A percentile compares a stretch with the other conserved stretches of the same genome.
These are phyloP conservation scores for Salpingoeca rosetta DNA, from an alignment of 78 protist genomes.

Conservation along the genomic window DNA sequence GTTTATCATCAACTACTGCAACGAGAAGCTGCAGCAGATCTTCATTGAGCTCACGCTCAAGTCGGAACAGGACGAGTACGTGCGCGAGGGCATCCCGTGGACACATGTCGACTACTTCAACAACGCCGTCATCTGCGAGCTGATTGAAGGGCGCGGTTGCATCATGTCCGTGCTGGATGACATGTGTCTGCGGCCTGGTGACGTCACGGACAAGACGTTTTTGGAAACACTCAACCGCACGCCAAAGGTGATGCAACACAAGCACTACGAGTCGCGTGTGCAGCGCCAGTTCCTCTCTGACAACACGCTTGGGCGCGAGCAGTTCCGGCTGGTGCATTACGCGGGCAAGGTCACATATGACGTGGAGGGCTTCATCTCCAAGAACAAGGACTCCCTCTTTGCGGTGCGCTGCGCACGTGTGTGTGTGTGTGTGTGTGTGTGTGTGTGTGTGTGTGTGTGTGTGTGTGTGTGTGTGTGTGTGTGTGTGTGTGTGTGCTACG, in stretches of 20 bases:
- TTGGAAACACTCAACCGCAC: constrained; percentile 43
- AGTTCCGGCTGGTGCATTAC: constrained; percentile 54
- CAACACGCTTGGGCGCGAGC: background rate
- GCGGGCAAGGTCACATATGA: constrained; percentile 84
- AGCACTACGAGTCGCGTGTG: constrained; percentile 40
- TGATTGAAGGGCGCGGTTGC: constrained; percentile 84
- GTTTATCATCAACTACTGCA: constrained; percentile 77
- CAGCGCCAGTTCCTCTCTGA: background rate
- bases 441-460: constrained; percentile 13
- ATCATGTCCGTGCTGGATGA: constrained; percentile 77
- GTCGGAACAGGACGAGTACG: constrained; percentile 79
- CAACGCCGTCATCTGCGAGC: constrained; percentile 79
- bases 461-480: background rate
- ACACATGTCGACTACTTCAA: constrained; percentile 69
- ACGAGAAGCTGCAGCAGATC: constrained; percentile 84
- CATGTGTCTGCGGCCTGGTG: constrained; percentile 54
- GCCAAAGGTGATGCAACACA: constrained; percentile 31
- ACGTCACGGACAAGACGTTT: constrained; percentile 67
- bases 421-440: constrained; percentile 18
- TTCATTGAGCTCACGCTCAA: constrained; percentile 79
- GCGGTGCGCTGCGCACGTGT: constrained; percentile 40
- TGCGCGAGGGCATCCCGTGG: constrained; percentile 83
- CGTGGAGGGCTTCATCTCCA: constrained; percentile 55
- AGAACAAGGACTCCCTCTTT: constrained; percentile 79
- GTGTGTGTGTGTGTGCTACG: constrained; percentile 31